These are phyloP conservation scores for Cubamyces lactineus DNA, from an alignment of 768 basidiomycete species.

Conservation along the genomic window DNA sequence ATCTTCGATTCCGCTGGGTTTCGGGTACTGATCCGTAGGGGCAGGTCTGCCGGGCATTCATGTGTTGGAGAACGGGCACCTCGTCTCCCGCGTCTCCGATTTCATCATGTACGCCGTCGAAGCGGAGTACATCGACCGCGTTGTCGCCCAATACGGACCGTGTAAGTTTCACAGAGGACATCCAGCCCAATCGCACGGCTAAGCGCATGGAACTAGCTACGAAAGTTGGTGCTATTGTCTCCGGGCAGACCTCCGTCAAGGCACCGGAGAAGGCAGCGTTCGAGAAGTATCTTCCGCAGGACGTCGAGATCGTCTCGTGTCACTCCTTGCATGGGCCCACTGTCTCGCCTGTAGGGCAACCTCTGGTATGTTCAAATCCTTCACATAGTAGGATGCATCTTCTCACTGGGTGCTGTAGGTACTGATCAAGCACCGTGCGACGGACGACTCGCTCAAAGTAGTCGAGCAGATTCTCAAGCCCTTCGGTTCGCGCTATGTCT, in stretches of 20 bases:
- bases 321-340: constrained; percentile 95
- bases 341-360: constrained; percentile 87
- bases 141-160: constrained; percentile 91
- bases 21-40: not conserved
- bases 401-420: constrained; percentile 52
- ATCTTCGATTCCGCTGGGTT: not conserved
- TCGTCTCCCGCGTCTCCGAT: constrained; percentile 86
- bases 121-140: constrained; percentile 80
- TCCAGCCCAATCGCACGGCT: not conserved
- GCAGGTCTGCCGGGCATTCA: constrained; percentile 63
- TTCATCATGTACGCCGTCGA: constrained; percentile 96
- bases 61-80: constrained; percentile 80
- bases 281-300: constrained; percentile 82
- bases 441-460: constrained; percentile 67
- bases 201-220: constrained; percentile 59
- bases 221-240: constrained; percentile 88
- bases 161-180: constrained; percentile 54
- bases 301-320: constrained; percentile 88
- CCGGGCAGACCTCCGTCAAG: constrained; percentile 97
- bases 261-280: constrained; percentile 91
- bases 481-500: constrained; percentile 84
- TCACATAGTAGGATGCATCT: too few species aligned
- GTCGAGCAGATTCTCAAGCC: constrained; percentile 84
- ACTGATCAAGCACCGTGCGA: constrained; percentile 83
- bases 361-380: constrained; percentile 57